Evolutionary conservation across 2,329 filamentous ascomycete species (phyloP), one percentile per base, ranked within the genome.

Genomic region (Claviceps digitariae): DNA sequence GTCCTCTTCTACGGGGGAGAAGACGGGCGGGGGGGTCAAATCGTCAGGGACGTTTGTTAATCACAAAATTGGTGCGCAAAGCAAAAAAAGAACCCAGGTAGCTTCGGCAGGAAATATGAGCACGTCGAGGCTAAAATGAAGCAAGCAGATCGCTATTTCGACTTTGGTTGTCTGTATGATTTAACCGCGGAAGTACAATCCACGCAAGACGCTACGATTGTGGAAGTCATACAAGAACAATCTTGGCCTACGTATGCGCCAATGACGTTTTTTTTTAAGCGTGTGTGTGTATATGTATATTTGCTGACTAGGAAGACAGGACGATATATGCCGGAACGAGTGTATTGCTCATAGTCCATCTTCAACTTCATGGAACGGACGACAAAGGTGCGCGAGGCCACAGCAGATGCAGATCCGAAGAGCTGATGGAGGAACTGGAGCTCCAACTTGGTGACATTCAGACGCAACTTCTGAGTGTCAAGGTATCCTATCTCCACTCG

Each of bases 341-440:
- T 13, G 58, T 74, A 10, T 66, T 81, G 2, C 60, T 79, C 29
- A 62, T 82, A n/a, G 75, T 69, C 13, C 72, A 76, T 46, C 58
- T 79, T 4, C 62, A 63, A 5, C 63, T 77, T 12, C 59, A 65
- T 44, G 20, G 15, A 6, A 31, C 45, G 27, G 27, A 47, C 45
- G 41, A 54, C 5, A 50, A 51, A 10, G 45, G 36, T 45, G 40
- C 52, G 21, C 38, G 45, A 17, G 52, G 55, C 9, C 65, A 71
- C 51, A 34, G 60, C 9, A 66, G 66, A 34, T 68, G 72, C 48
- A 72, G 67, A 41, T 74, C 79, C 0, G 77, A 82, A 13, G 71
- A 77, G 43, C 66, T 83, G 34, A 79, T 84, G 17, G 72, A 77
- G 25, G 77, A 82, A 54, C 68, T 84, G 12, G 78, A 83, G 59